These are phyloP conservation scores for Gaertneriomyces semiglobifer DNA, from an alignment of 192 early-diverging fungal species.

Conservation along the genomic window DNA sequence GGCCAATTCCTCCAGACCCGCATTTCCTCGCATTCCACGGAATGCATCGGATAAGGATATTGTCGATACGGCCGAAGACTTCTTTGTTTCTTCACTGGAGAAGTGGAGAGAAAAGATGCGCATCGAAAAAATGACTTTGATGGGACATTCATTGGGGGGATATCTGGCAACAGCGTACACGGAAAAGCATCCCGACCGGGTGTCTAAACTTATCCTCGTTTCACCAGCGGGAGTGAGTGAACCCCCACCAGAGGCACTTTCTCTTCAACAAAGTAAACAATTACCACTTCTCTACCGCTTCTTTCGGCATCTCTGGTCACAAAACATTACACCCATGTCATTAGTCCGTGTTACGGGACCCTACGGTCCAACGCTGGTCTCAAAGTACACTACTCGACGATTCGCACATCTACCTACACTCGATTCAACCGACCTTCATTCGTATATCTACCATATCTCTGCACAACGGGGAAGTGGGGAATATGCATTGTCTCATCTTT, in stretches of 20 bases:
- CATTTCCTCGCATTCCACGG: slow-evolving; percentile 51
- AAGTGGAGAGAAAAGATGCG: slow-evolving; percentile 75
- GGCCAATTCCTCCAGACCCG: slow-evolving; percentile 79
- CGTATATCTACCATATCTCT: slow-evolving; percentile 79
- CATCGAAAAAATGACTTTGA: slow-evolving; percentile 79
- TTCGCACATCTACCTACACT: slow-evolving; percentile 65
- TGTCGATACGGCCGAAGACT: slow-evolving; percentile 58
- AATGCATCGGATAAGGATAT: slow-evolving; percentile 38
- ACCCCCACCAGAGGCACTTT: slow-evolving; percentile 1
- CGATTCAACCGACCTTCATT: slow-evolving; percentile 66
- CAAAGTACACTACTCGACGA: slow-evolving; percentile 52
- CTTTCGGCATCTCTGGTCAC: slow-evolving; percentile 61
- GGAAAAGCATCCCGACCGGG: slow-evolving; percentile 77
- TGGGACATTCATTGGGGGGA: slow-evolving; percentile 81
- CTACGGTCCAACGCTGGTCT: slow-evolving; percentile 41
- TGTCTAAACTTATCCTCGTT: slow-evolving; percentile 82
- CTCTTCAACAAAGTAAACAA: slow-evolving; percentile 32
- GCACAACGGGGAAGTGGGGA: slow-evolving; percentile 77
- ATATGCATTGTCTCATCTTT: slow-evolving; percentile 70
- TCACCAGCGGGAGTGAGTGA: slow-evolving; percentile 56
- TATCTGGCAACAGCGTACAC: slow-evolving; percentile 85
- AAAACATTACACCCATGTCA: slow-evolving; percentile 76
- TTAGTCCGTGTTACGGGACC: slow-evolving; percentile 76
- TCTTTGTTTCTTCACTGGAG: slow-evolving; percentile 89
- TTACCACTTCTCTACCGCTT: not conserved